These are phyloP conservation scores for Platismatia glauca DNA, from an alignment of 495 filamentous ascomycete genomes.

Conservation along the genomic window DNA sequence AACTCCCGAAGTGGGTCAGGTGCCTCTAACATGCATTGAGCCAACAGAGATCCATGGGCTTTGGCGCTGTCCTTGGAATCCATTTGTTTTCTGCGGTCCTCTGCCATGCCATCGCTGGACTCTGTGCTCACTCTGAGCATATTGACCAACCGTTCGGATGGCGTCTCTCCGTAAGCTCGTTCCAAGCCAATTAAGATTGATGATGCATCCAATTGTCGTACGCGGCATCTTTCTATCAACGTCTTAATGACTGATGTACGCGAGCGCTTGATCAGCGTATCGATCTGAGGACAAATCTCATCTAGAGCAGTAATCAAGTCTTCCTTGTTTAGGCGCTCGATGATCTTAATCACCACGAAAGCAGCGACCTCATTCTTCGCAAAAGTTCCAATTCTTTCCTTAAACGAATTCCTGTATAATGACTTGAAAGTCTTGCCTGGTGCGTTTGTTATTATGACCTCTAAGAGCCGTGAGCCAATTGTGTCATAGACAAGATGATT, in stretches of 20 bases:
- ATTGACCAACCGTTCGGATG: conserved; percentile 44
- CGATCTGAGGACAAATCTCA: conserved; percentile 58
- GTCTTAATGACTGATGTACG: conserved; percentile 69
- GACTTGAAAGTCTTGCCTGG: conserved; percentile 85
- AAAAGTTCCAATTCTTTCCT: conserved; percentile 62
- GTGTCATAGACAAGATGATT: conserved; percentile 79
- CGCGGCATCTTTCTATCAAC: conserved; percentile 71
- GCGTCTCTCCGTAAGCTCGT: conserved; percentile 47
- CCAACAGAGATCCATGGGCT: conserved; percentile 55
- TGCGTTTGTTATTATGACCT: conserved; percentile 68
- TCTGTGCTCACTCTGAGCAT: conserved; percentile 45
- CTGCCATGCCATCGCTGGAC: conserved; percentile 28
- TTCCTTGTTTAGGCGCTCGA: conserved; percentile 76
- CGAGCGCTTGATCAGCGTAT: conserved; percentile 58
- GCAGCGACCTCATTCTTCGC: conserved; percentile 82
- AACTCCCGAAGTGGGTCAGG: conserved; percentile 49
- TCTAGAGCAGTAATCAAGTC: conserved; percentile 63
- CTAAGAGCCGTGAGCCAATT: conserved; percentile 80
- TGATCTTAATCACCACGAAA: conserved; percentile 68
- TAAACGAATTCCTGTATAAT: conserved; percentile 65
- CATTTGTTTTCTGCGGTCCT: conserved; percentile 29
- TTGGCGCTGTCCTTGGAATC: conserved; percentile 37
- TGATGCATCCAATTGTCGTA: conserved; percentile 53
- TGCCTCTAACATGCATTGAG: conserved; percentile 54
- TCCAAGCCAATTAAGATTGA: conserved; percentile 53